Percentiles rank a stretch among this genome's conserved stretches.
Evolutionary conservation across 2,329 filamentous ascomycete species (phyloP).

Genomic region (Eutypa lata): DNA sequence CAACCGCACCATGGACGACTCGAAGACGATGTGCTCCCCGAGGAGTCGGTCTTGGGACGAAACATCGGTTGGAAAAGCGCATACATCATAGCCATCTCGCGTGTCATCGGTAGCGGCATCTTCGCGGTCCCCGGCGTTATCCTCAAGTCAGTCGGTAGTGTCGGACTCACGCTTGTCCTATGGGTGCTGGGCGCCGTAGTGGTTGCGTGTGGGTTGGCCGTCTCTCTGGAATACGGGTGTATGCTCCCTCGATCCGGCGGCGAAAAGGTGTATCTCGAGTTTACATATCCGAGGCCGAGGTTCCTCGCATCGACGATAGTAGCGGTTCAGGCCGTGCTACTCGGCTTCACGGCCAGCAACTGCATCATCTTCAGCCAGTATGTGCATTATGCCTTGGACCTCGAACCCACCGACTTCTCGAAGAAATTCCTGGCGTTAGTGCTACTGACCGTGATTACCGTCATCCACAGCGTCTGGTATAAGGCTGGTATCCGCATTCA

Average conservation of each 20-base stretch:
- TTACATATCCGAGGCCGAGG: constrained; percentile 60
- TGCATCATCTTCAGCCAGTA: constrained; percentile 69
- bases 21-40: constrained; percentile 58
- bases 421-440: constrained; percentile 56
- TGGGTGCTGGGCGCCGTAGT: constrained; percentile 63
- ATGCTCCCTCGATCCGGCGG: constrained; percentile 70
- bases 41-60: constrained; percentile 55
- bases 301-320: constrained; percentile 64
- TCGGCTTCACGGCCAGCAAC: constrained; percentile 68
- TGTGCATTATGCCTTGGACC: constrained; percentile 54
- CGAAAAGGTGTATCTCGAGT: constrained; percentile 69
- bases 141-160: constrained; percentile 62
- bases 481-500: constrained; percentile 57
- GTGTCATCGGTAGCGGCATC: constrained; percentile 68
- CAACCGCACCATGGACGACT: constrained; percentile 28
- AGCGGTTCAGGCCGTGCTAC: constrained; percentile 59
- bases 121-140: constrained; percentile 71
- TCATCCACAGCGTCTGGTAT: constrained; percentile 58
- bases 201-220: constrained; percentile 57
- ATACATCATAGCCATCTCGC: constrained; percentile 65
- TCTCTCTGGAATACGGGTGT: constrained; percentile 65
- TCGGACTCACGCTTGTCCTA: constrained; percentile 58
- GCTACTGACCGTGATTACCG: constrained; percentile 53
- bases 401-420: constrained; percentile 46
- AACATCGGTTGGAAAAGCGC: constrained; percentile 61